phyloP scores from a whole-genome alignment of 371 early-diverging fungal genomes.

The Lichtheimia corymbifera region DNA sequence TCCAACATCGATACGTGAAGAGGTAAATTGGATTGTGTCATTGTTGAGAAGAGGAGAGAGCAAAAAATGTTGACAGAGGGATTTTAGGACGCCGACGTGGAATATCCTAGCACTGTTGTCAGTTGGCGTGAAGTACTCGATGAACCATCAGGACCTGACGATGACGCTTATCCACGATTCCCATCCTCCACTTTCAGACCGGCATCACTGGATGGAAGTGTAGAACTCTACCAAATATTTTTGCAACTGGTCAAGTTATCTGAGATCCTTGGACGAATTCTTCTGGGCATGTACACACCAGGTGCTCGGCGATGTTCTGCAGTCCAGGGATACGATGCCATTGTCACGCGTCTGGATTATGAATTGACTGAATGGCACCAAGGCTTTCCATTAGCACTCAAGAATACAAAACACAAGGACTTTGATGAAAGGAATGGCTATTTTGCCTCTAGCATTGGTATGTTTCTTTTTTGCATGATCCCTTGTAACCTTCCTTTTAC shows the following conservation, averaged over 20 bases:
- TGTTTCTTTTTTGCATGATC: neutral
- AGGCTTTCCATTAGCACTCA: constrained; percentile 37
- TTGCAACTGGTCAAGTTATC: constrained; percentile 47
- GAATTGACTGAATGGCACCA: constrained; percentile 51
- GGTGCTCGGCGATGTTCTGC: constrained; percentile 38
- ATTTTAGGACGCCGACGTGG: constrained; percentile 41
- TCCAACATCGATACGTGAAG: constrained; percentile 47
- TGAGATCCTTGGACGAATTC: constrained; percentile 45
- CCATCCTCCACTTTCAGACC: constrained; percentile 44
- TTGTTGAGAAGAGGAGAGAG: neutral
- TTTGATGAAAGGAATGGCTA: constrained; percentile 42
- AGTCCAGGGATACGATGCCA: constrained; percentile 41
- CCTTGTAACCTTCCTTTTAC: neutral
- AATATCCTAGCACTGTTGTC: constrained; percentile 37
- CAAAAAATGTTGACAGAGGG: neutral
- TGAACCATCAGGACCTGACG: constrained; percentile 23
- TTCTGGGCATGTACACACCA: constrained; percentile 49
- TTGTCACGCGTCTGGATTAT: constrained; percentile 46
- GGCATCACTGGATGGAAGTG: constrained; percentile 9
- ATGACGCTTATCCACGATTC: constrained; percentile 26
- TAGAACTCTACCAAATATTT: constrained; percentile 43
- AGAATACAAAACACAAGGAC: constrained; percentile 33
- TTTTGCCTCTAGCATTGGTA: constrained; percentile 44
- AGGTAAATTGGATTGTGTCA: constrained; percentile 20
- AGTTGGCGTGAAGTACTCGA: constrained; percentile 45